These are phyloP conservation scores for Nicotiana benthamiana DNA, from an alignment of 257 asterid species.

Conservation along the genomic window DNA sequence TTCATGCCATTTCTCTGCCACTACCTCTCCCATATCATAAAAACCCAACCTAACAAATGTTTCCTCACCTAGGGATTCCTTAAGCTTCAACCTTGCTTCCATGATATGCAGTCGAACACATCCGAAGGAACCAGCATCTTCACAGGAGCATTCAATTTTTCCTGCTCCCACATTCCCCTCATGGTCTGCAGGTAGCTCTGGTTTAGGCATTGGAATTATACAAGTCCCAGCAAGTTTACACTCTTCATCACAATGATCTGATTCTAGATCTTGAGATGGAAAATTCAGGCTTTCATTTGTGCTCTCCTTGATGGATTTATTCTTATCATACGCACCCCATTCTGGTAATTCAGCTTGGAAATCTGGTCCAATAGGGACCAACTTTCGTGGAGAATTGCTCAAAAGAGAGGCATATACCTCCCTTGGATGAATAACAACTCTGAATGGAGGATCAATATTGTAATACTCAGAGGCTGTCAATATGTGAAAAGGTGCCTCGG, in stretches of 20 bases:
- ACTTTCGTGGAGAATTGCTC: constrained; percentile 30
- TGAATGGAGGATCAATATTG: constrained; percentile 17
- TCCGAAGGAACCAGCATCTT: constrained; percentile 25
- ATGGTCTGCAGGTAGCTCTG: constrained; percentile 2
- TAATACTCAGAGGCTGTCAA: constrained; percentile 19
- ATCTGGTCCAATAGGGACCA: constrained; percentile 25
- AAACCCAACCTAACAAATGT: constrained; percentile 26
- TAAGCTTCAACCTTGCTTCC: constrained; percentile 27
- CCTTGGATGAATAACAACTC: constrained; percentile 12
- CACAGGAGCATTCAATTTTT: constrained; percentile 27
- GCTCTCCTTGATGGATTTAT: background rate
- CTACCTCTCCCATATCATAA: constrained; percentile 29
- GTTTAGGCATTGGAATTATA: constrained; percentile 24
- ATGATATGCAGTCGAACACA: constrained; percentile 24
- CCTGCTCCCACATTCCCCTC: constrained; percentile 18
- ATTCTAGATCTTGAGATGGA: constrained; percentile 6
- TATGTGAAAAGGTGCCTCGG: constrained; percentile 18
- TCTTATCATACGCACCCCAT: constrained; percentile 8
- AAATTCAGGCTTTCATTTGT: background rate
- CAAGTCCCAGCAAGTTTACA: constrained; percentile 20
- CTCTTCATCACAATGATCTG: constrained; percentile 5
- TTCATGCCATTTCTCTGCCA: constrained; percentile 27
- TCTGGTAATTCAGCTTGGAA: constrained; percentile 40
- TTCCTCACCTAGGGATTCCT: constrained; percentile 22
- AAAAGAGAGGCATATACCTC: constrained; percentile 26